phyloP scores from a whole-genome alignment of 2,329 filamentous ascomycete species.

The Davidsoniella australis region DNA sequence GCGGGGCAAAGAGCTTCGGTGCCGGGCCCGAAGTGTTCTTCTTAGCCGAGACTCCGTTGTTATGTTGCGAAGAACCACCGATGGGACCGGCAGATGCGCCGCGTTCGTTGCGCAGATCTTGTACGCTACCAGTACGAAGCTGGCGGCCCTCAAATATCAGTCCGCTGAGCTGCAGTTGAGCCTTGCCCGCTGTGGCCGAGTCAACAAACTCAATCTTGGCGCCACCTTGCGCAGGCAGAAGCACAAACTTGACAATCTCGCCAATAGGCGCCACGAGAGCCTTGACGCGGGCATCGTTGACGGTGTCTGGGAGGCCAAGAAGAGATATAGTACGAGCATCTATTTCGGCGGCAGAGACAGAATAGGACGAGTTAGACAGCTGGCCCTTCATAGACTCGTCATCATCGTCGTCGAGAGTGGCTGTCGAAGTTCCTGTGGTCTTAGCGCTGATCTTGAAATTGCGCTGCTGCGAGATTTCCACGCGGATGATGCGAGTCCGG shows the following conservation, averaged over 20 bases:
- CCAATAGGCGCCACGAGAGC: constrained; percentile 56
- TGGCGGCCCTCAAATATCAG: constrained; percentile 35
- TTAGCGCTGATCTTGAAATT: constrained; percentile 40
- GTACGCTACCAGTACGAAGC: constrained; percentile 35
- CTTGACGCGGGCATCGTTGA: constrained; percentile 72
- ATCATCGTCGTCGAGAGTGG: constrained; percentile 16
- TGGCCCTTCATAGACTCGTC: constrained; percentile 19
- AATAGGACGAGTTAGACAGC: constrained; percentile 11
- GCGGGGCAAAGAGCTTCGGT: constrained; percentile 11
- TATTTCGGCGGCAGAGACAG: constrained; percentile 21
- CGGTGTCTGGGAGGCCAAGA: constrained; percentile 76
- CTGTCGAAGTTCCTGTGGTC: constrained; percentile 20
- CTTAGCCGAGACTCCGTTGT: neutral
- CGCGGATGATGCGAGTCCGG: constrained; percentile 47
- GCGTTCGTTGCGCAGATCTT: constrained; percentile 32
- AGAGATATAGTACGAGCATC: constrained; percentile 59
- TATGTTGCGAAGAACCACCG: neutral
- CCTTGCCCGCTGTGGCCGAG: constrained; percentile 53
- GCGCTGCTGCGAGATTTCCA: constrained; percentile 40
- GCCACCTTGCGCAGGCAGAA: constrained; percentile 68
- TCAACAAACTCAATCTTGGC: constrained; percentile 72
- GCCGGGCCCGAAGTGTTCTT: neutral
- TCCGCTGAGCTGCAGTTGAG: constrained; percentile 41
- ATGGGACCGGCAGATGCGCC: neutral
- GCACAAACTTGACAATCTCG: constrained; percentile 53